Evolutionary conservation across 148 eudicot species (phyloP), one percentile per base, ranked within the genome.

Genomic region (Camellia lanceoleosa): DNA sequence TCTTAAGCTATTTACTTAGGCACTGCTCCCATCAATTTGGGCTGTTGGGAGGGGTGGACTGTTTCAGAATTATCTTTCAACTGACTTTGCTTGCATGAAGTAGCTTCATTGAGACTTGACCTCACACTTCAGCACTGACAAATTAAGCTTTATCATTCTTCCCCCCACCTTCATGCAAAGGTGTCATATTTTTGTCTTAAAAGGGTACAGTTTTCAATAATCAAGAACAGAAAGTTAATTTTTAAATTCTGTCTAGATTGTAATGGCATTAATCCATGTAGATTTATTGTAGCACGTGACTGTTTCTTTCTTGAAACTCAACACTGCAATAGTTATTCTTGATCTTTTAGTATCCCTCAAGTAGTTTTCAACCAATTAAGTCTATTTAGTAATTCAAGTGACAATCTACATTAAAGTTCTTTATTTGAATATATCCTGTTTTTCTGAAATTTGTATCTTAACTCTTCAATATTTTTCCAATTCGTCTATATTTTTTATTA

Each of bases 351-450:
- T 62, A 23, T 46, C 20, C 42, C 56, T 72, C 6, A 14, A 30
- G 38, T 30, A 30, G 59, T 55, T 52, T 72, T 72, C 61, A 72
- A 61, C 75, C 75, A 72, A 23, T 71, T 12, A 30, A 71, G 41
- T 23, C 44, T 72, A 54, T 70, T 63, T 70, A 68, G 55, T 51
- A 51, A 19, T 54, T 56, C 30, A 56, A 13, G 1, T 15, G 15
- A 4, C 10, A 12, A 23, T 42, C 4, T 15, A 73, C 43, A 5
- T 14, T 54, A 16, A 55, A 73, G 47, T 56, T 47, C 14, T 74
- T 56, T 54, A 42, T 38, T 70, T 18, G 30, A 47, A n/a, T 16
- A 18, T 47, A 46, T 20, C 47, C 13, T 46, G 55, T 68, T 47
- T 46, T 3, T 70, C 23, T 55, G 20, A 38, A 38, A 7, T 56